Conservation (phyloP, 495 filamentous ascomycete genomes). For the Xylaria venustula region DNA sequence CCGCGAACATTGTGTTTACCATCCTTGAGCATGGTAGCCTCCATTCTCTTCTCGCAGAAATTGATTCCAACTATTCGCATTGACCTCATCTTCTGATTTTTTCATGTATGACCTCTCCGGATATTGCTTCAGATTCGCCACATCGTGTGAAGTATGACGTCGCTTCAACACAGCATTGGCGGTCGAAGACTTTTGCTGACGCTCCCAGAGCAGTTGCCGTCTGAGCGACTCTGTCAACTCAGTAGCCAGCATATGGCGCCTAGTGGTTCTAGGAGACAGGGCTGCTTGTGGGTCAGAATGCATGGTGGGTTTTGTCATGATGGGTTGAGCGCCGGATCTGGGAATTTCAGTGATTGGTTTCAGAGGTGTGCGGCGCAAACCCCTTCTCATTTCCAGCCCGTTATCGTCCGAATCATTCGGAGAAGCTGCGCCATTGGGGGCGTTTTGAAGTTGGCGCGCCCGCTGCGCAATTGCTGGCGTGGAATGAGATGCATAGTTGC, state of each 20-base stretch:
- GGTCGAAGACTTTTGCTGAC: conserved; percentile 71
- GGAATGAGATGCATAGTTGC: conserved; percentile 70
- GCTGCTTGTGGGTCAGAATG: conserved; percentile 59
- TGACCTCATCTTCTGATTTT: conserved; percentile 40
- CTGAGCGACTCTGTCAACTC: conserved; percentile 66
- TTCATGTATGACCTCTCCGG: conserved; percentile 56
- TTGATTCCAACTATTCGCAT: conserved; percentile 51
- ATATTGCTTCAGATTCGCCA: conserved; percentile 78
- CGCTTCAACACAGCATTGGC: conserved; percentile 87
- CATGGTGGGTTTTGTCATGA: conserved; percentile 69
- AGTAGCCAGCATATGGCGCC: conserved; percentile 93
- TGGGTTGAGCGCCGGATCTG: conserved; percentile 72
- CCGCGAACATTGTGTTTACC: conserved; percentile 35
- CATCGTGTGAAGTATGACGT: conserved; percentile 85
- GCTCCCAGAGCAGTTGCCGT: conserved; percentile 48
- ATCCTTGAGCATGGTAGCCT: conserved; percentile 54
- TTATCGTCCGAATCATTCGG: conserved; percentile 68
- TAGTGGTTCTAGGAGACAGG: conserved; percentile 85
- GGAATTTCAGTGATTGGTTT: conserved; percentile 66
- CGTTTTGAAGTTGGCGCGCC: conserved; percentile 68
- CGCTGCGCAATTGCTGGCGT: conserved; percentile 75
- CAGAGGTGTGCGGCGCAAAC: conserved; percentile 34
- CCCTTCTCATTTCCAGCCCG: conserved; percentile 64
- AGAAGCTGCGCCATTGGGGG: conserved; percentile 70
- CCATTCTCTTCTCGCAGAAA: conserved; percentile 48